A percentile compares a stretch with the other conserved stretches of the same genome.
Evolutionary conservation across 2,329 filamentous ascomycete species (phyloP).

Genomic region (Geosmithia flava): DNA sequence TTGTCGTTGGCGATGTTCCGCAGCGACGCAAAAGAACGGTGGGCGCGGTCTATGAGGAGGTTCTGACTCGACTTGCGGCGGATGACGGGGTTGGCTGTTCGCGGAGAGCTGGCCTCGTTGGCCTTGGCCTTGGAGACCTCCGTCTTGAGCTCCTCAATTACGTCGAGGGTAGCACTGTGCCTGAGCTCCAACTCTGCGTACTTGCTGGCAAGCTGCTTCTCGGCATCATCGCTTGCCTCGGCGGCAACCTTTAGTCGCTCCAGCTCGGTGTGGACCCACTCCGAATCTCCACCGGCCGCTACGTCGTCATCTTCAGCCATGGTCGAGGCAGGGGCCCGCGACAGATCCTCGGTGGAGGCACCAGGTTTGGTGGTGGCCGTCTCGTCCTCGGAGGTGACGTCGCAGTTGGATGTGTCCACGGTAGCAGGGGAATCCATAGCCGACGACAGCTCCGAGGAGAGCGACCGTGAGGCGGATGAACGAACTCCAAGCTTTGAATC

Average conservation of each 20-base stretch:
- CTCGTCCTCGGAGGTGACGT: conserved; percentile 24
- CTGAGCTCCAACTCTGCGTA: conserved; percentile 75
- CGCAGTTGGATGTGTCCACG: conserved; percentile 49
- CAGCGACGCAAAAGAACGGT: conserved; percentile 80
- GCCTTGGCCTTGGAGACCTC: conserved; percentile 70
- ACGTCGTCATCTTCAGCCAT: background rate
- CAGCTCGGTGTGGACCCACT: conserved; percentile 50
- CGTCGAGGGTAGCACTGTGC: conserved; percentile 69
- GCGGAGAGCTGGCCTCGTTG: conserved; percentile 45
- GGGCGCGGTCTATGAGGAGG: conserved; percentile 79
- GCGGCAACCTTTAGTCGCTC: conserved; percentile 59
- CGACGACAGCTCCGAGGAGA: conserved; percentile 88
- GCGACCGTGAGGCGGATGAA: conserved; percentile 70
- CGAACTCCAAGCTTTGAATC: conserved; percentile 52
- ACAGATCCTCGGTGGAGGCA: conserved; percentile 24
- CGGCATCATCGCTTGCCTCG: conserved; percentile 63
- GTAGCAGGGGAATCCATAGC: conserved; percentile 64
- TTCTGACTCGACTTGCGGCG: conserved; percentile 89
- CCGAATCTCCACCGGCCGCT: conserved; percentile 9
- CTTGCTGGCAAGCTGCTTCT: conserved; percentile 60
- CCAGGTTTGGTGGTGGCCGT: conserved; percentile 32
- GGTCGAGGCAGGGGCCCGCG: conserved; percentile 11
- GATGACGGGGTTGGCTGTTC: conserved; percentile 63
- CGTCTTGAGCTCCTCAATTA: conserved; percentile 83
- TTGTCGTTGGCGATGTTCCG: conserved; percentile 81